Base-by-base conservation (phyloP, 176 grass and related monocot species). In the Elymus sibiricus region DNA sequence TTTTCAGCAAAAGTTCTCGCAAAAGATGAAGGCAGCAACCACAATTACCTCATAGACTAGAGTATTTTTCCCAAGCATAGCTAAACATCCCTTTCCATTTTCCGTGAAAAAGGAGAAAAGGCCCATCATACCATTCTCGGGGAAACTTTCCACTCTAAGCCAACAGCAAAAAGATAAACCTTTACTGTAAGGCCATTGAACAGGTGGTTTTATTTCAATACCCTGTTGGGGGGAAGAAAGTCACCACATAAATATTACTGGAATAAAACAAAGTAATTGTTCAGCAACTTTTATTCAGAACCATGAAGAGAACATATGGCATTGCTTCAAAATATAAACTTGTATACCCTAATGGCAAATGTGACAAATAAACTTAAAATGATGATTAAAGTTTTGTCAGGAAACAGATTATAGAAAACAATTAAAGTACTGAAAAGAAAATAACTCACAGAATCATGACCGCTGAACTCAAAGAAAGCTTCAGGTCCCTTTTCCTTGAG, bases 401-500 rank as follows among this genome's bases (percentile, higher is more conserved):
- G 51, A 56, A 78, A 78, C 37, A 25, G 26, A 64, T 40, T 86
- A 53, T n/a, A 2, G 49, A 82, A 64, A 78, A 19, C 1, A 35
- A 38, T 49, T 27, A 37, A 34, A 81, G 26, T 60, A 63, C 32
- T 82, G 74, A 55, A 69, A 85, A 78, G 6, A 59, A 60, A 44
- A 88, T 42, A 74, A 94, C 96, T 87, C 71, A 98, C 96, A 88
- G 96, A 98, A 81, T 95, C 91, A 89, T 82, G 61, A 77, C 96
- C 88, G 17, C 80, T 95, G 76, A 95, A 95, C 42, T 98, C 96
- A 40, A 98, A 98, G 84, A 98, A 98, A 66, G 96, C 96, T 78
- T 98, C 96, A 82, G 96, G 96, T 7, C 93, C 96, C 73, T 94
- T 95, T 91, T 98, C 96, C 91, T 98, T 98, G 68, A 98, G 91